phyloP scores from a whole-genome alignment of 805 yeast species.

The Yamadazyma ubonensis region DNA sequence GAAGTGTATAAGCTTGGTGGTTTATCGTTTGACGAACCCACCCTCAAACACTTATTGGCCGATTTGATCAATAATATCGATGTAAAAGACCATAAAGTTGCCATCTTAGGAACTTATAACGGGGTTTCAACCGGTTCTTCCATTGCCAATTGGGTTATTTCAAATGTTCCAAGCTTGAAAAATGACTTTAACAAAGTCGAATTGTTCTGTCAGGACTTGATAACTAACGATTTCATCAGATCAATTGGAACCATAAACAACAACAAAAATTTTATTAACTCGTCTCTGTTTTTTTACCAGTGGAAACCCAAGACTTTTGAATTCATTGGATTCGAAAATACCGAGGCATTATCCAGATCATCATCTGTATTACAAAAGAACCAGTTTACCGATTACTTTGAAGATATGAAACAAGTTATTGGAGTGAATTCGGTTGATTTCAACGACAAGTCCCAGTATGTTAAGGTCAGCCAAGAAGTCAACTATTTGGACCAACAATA shows the following conservation, averaged over 20 bases:
- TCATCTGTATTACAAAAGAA: constrained; percentile 10
- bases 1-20: constrained; percentile 33
- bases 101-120: constrained; percentile 67
- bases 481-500: constrained; percentile 49
- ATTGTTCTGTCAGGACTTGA: constrained; percentile 68
- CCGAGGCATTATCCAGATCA: constrained; percentile 9
- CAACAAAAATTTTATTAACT: constrained; percentile 62
- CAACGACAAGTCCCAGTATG: constrained; percentile 51
- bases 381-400: constrained; percentile 33
- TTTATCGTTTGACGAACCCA: constrained; percentile 25
- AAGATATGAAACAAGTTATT: constrained; percentile 45
- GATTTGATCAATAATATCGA: constrained; percentile 46
- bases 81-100: constrained; percentile 53
- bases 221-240: constrained; percentile 58
- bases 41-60: constrained; percentile 33
- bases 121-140: constrained; percentile 61
- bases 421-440: constrained; percentile 43
- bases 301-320: constrained; percentile 74
- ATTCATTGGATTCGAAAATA: constrained; percentile 28
- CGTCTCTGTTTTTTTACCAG: constrained; percentile 72
- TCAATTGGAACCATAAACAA: constrained; percentile 59
- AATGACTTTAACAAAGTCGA: constrained; percentile 61
- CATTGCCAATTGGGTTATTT: constrained; percentile 59
- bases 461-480: constrained; percentile 56
- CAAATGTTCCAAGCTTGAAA: constrained; percentile 41